Percentiles rank a stretch among this genome's conserved stretches.
Evolutionary conservation across 1,284 basidiomycete species (phyloP).

Genomic region (Papiliotrema nemorosa): DNA sequence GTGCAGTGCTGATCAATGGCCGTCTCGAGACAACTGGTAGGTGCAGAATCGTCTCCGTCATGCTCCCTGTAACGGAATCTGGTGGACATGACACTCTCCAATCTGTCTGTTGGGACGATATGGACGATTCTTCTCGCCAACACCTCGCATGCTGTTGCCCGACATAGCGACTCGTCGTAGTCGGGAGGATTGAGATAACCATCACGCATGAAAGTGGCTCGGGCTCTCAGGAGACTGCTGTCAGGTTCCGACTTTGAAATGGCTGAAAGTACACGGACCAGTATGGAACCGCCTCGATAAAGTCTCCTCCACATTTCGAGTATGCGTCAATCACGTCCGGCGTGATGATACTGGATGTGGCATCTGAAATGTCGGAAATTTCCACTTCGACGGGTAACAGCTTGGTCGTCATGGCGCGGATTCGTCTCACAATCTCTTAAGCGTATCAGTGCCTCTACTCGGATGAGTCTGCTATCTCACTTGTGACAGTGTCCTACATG

Average conservation of each 20-base stretch:
- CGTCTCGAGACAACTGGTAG: constrained; percentile 70
- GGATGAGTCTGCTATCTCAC: constrained; percentile 12
- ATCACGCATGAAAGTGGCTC: constrained; percentile 66
- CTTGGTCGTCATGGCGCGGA: constrained; percentile 69
- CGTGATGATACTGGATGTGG: constrained; percentile 48
- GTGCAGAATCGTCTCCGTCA: constrained; percentile 72
- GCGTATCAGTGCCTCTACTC: neutral
- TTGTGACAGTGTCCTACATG: constrained; percentile 29
- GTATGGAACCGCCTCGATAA: constrained; percentile 65
- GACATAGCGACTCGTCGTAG: constrained; percentile 75
- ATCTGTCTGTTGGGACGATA: constrained; percentile 59
- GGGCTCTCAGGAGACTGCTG: constrained; percentile 68
- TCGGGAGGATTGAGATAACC: constrained; percentile 57
- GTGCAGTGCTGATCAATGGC: constrained; percentile 70
- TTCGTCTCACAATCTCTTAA: constrained; percentile 62
- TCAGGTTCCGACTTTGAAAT: neutral
- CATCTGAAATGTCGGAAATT: constrained; percentile 38
- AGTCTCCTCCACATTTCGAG: constrained; percentile 55
- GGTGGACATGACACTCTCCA: constrained; percentile 65
- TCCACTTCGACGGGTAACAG: constrained; percentile 71
- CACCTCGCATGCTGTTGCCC: constrained; percentile 84
- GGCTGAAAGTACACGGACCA: constrained; percentile 20
- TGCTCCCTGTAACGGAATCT: constrained; percentile 68
- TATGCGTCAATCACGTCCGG: constrained; percentile 52
- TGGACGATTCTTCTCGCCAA: constrained; percentile 79